Base-by-base conservation (phyloP, 2,329 filamentous ascomycete species). In the Fusarium bulbicola region DNA sequence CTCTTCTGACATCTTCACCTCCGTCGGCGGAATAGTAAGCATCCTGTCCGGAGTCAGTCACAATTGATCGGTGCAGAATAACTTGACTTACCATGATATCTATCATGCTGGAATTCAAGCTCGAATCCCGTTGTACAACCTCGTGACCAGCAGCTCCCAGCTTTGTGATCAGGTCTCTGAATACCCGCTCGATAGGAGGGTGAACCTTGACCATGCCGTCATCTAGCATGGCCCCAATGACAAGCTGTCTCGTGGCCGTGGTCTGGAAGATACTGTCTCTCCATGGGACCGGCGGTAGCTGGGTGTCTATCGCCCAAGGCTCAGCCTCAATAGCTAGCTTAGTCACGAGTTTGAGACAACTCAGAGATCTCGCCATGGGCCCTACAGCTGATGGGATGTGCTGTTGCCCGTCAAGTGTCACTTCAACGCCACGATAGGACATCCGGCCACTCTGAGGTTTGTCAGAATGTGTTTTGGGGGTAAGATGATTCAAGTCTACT, bases 51-150 rank as follows among this genome's bases (percentile, higher is more conserved):
- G 0, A 21, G 13, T 52, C 1, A 26, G n/a, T 1, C 21, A 20
- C 32, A 24, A 2, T 8, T 9, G 1, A 15, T 26, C 11, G 0
- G 0, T 15, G 32, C 10, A 20, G 0, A 8, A 3, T 13, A 34
- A 3, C 1, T 15, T 36, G 16, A 18, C 37, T 57, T 37, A 37
- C 59, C 50, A 58, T 62, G 14, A 45, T 21, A 16, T 21, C 5
- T 14, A 62, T 39, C 4, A n/a, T 26, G 5, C 34, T 26, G 6
- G 50, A 1, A 21, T 62, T 54, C 20, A 58, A 15, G 34, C 5
- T 30, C 7, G 50, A n/a, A 14, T 62, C 32, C 50, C 59, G 58
- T 21, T 58, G 13, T 10, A 62, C 8, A 20, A 62, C 13, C 8
- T 62, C 50, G 20, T 62, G 59, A 1, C 50, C 59, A 6, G 30